A percentile compares a stretch with the other conserved stretches of the same genome.
Conservation (phyloP, 2,329 filamentous ascomycete species). For the Apiospora aurea region DNA sequence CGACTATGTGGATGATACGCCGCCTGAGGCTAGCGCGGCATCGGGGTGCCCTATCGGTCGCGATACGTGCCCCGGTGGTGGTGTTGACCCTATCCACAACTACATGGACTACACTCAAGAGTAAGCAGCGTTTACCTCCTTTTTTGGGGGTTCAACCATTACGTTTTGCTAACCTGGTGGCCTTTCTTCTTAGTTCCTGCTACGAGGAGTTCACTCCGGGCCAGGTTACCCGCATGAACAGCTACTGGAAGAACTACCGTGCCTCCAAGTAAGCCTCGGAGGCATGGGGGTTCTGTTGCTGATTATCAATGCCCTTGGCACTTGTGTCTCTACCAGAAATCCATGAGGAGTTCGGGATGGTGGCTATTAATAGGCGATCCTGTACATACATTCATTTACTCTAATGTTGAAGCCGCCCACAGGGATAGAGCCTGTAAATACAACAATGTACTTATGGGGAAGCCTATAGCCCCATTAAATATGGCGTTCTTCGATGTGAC, state of each 20-base stretch:
- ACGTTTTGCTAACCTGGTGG: background rate
- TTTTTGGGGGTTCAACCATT: background rate
- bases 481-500: too few species aligned
- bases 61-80: conserved; percentile 25
- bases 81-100: conserved; percentile 27
- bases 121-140: background rate
- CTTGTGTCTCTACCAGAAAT: too few species aligned
- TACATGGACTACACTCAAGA: conserved; percentile 29
- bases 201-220: conserved; percentile 23
- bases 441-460: too few species aligned
- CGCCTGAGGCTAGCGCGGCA: conserved; percentile 38
- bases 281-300: too few species aligned
- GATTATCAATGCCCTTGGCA: too few species aligned
- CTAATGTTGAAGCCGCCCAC: too few species aligned
- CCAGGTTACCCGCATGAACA: conserved; percentile 22
- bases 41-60: conserved; percentile 24
- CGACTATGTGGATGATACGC: conserved; percentile 46
- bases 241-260: conserved; percentile 22
- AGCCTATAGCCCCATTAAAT: too few species aligned
- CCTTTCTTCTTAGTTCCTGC: background rate
- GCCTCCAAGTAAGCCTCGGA: background rate
- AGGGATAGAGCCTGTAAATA: too few species aligned
- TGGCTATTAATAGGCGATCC: too few species aligned
- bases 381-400: too few species aligned
- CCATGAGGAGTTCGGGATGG: too few species aligned